Conservation (phyloP, 805 yeast species). For the Kregervanrija fluxuum region DNA sequence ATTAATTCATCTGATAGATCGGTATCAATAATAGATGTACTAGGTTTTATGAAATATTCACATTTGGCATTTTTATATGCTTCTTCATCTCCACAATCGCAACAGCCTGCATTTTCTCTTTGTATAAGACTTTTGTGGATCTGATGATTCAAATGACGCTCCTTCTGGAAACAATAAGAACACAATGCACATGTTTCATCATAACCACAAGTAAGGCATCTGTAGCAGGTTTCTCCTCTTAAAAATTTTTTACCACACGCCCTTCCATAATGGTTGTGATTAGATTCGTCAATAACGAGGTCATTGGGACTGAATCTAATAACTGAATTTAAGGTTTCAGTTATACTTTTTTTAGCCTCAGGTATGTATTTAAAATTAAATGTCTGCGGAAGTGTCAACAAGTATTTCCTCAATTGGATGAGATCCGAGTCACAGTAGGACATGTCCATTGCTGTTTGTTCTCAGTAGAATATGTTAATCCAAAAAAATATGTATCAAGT, state of each 20-base stretch:
- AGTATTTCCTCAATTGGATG: slow-evolving; percentile 1
- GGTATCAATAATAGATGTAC: slow-evolving; percentile 1
- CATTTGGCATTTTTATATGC: slow-evolving; percentile 65
- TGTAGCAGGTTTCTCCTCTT: slow-evolving; percentile 75
- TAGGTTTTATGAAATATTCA: slow-evolving; percentile 24
- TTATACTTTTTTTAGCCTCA: slow-evolving; percentile 2
- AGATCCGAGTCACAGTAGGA: neutral
- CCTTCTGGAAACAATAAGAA: slow-evolving; percentile 62
- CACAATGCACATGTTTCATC: slow-evolving; percentile 87
- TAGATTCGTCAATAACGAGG: slow-evolving; percentile 17
- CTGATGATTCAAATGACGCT: slow-evolving; percentile 65
- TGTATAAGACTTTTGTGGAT: slow-evolving; percentile 57
- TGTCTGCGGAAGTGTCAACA: slow-evolving; percentile 4
- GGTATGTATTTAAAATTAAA: slow-evolving; percentile 9
- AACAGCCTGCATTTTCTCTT: slow-evolving; percentile 67
- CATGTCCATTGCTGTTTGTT: too few species aligned
- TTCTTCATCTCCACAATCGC: slow-evolving; percentile 87
- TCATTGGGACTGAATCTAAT: slow-evolving; percentile 2
- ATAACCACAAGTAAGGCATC: slow-evolving; percentile 67
- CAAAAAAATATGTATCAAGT: too few species aligned
- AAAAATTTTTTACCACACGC: slow-evolving; percentile 70
- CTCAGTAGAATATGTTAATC: too few species aligned
- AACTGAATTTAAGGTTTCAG: slow-evolving; percentile 1
- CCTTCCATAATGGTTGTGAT: slow-evolving; percentile 46
- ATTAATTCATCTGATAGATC: slow-evolving; percentile 35